Evolutionary conservation across 306 rosid species (phyloP).

Genomic region (Gynostemma pentaphyllum): DNA sequence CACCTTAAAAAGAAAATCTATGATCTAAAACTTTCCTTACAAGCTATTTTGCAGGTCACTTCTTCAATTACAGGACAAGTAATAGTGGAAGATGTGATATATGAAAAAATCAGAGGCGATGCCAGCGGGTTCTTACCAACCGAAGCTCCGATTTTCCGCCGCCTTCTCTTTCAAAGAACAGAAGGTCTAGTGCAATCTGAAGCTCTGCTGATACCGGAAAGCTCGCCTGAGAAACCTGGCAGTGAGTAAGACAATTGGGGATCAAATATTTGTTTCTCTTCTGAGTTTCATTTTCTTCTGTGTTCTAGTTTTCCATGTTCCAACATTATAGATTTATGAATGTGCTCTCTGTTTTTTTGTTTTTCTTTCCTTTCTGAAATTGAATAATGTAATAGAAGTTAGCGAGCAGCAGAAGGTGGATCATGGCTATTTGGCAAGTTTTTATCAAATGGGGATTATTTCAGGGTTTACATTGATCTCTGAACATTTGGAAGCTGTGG

Average conservation of each 20-base stretch:
- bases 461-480: slow-evolving; percentile 71
- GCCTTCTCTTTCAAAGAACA: slow-evolving; percentile 78
- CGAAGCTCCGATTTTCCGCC: slow-evolving; percentile 57
- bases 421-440: slow-evolving; percentile 79
- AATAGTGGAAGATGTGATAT: slow-evolving; percentile 68
- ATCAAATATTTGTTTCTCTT: slow-evolving; percentile 35
- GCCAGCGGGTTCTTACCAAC: slow-evolving; percentile 44
- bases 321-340: neutral
- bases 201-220: slow-evolving; percentile 50
- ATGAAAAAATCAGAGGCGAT: slow-evolving; percentile 52
- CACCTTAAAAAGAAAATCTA: neutral
- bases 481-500: slow-evolving; percentile 53
- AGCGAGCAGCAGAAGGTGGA: slow-evolving; percentile 38
- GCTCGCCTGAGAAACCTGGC: slow-evolving; percentile 16
- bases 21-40: too few species aligned
- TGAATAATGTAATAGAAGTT: slow-evolving; percentile 28
- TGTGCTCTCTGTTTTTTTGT: neutral
- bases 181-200: slow-evolving; percentile 82
- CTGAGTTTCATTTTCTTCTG: neutral
- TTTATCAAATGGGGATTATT: slow-evolving; percentile 78
- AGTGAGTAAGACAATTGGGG: slow-evolving; percentile 23
- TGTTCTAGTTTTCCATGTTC: neutral
- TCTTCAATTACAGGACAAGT: slow-evolving; percentile 69
- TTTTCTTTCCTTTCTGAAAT: neutral
- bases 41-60: slow-evolving; percentile 27